Evolutionary conservation across 2,329 filamentous ascomycete genomes (phyloP).

Genomic region (Graphilbum fragrans): DNA sequence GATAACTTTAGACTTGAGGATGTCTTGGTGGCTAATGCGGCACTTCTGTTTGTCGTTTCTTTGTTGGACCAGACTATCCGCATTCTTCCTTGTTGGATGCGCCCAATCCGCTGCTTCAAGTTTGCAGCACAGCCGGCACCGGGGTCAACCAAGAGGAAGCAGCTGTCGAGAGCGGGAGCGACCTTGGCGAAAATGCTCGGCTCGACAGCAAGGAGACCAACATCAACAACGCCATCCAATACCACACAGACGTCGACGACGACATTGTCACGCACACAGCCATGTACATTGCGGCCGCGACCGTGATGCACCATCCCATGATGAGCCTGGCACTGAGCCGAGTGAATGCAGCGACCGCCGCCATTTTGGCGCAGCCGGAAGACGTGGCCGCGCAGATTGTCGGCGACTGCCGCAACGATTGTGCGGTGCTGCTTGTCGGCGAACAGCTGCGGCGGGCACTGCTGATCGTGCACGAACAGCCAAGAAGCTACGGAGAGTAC

Average conservation of each 20-base stretch:
- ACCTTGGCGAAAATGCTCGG: too few relatives aligned
- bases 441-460: constrained; percentile 12
- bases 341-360: constrained; percentile 32
- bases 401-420: neutral
- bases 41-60: too few relatives aligned
- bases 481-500: neutral
- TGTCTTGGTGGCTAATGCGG: neutral
- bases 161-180: too few relatives aligned
- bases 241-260: constrained; percentile 4
- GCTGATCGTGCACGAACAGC: constrained; percentile 15
- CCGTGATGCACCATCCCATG: constrained; percentile 13
- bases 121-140: too few relatives aligned
- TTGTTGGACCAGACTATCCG: too few relatives aligned
- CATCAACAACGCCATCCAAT: too few relatives aligned
- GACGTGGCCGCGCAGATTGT: constrained; percentile 22
- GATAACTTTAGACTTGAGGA: too few relatives aligned
- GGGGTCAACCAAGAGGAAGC: too few relatives aligned
- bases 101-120: too few relatives aligned
- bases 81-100: too few relatives aligned
- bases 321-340: constrained; percentile 19
- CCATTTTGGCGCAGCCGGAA: constrained; percentile 32
- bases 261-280: constrained; percentile 12
- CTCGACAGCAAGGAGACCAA: too few relatives aligned
- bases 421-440: constrained; percentile 11
- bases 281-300: constrained; percentile 15